phyloP scores from a whole-genome alignment of 768 basidiomycete species.

The Suillus cothurnatus region DNA sequence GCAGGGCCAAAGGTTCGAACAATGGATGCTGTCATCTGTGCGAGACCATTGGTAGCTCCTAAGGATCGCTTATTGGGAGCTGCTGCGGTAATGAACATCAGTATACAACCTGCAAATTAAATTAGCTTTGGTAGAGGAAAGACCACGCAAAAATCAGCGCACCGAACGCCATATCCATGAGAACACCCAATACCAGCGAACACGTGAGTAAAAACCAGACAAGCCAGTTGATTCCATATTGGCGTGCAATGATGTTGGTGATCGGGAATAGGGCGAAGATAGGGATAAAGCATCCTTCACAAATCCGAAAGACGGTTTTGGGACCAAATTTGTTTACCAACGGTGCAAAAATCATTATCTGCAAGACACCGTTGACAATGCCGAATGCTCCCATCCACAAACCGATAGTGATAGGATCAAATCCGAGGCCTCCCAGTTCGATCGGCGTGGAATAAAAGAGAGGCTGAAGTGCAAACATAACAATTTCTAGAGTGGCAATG shows the following conservation, averaged over 20 bases:
- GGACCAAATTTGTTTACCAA: conserved; percentile 33
- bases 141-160: conserved; percentile 8
- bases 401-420: conserved; percentile 39
- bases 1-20: conserved; percentile 38
- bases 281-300: conserved; percentile 29
- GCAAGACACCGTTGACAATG: conserved; percentile 32
- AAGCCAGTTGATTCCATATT: conserved; percentile 22
- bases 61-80: conserved; percentile 67
- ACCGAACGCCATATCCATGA: conserved; percentile 39
- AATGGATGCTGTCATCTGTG: conserved; percentile 32
- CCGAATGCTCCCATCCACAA: conserved; percentile 38
- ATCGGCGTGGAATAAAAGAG: conserved; percentile 43
- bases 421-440: conserved; percentile 38
- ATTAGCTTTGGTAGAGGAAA: conserved; percentile 10
- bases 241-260: conserved; percentile 28
- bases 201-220: conserved; percentile 31
- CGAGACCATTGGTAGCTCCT: conserved; percentile 66
- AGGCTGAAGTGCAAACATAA: conserved; percentile 37
- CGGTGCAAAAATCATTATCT: conserved; percentile 36
- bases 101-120: conserved; percentile 54
- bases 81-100: conserved; percentile 69
- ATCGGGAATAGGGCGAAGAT: conserved; percentile 35
- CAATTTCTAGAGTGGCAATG: conserved; percentile 39
- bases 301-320: conserved; percentile 31
- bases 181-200: conserved; percentile 24